Evolutionary conservation across 208 protist genomes (phyloP).

Genomic region (Perkinsela sp.): DNA sequence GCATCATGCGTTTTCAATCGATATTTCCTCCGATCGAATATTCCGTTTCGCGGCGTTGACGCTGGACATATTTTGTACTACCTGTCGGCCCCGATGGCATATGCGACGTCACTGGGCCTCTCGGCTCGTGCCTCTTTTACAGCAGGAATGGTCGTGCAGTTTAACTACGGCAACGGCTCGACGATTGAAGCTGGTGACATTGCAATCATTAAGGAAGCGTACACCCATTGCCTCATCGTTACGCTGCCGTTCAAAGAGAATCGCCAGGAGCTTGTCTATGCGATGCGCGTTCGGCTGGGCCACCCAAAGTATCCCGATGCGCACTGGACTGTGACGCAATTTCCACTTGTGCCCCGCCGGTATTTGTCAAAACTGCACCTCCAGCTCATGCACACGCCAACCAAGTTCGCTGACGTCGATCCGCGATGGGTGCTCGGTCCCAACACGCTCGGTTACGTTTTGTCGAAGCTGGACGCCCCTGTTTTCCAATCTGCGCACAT

Average conservation of each 20-base stretch:
- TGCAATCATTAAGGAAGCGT: background rate
- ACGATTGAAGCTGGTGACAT: background rate
- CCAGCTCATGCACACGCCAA: background rate
- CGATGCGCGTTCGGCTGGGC: background rate
- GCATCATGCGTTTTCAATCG: background rate
- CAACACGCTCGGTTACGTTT: background rate
- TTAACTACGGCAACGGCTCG: background rate
- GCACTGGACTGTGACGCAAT: background rate
- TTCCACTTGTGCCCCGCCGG: background rate
- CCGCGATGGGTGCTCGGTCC: background rate
- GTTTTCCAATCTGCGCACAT: conserved; percentile 6
- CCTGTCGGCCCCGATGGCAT: background rate
- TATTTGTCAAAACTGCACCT: background rate
- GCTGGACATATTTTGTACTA: background rate
- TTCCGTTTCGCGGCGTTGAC: background rate
- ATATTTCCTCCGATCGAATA: background rate
- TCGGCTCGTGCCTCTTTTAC: background rate
- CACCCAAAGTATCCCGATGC: background rate
- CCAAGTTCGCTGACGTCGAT: background rate
- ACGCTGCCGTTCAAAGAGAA: background rate
- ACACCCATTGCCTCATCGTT: background rate
- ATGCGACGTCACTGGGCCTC: background rate
- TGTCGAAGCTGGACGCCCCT: background rate
- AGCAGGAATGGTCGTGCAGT: background rate
- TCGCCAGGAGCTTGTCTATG: background rate